A percentile compares a stretch with the other conserved stretches of the same genome.
Conservation (phyloP, 371 early-diverging fungal genomes). For the Actinomucor elegans region DNA sequence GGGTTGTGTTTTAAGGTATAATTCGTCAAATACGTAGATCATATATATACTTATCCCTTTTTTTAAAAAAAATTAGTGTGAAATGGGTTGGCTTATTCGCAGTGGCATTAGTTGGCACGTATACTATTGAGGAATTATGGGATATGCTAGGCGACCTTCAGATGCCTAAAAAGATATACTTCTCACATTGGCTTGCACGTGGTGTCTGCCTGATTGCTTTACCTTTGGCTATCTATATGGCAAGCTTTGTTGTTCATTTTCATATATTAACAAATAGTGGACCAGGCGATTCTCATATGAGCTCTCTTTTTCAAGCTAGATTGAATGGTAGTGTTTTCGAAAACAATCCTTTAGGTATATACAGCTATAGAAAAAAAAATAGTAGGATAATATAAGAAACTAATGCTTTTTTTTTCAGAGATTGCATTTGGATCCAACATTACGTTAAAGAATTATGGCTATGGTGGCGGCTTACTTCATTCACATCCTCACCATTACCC, state of each 20-base stretch:
- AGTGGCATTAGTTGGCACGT: constrained; percentile 92
- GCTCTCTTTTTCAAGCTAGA: constrained; percentile 94
- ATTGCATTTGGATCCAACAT: constrained; percentile 91
- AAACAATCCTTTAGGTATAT: constrained; percentile 78
- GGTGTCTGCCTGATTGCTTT: constrained; percentile 80
- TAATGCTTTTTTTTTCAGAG: constrained; percentile 52
- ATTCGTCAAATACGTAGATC: too few relatives aligned
- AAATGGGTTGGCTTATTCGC: constrained; percentile 99
- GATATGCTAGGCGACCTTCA: constrained; percentile 83
- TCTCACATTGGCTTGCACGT: constrained; percentile 79
- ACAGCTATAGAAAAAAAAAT: too few relatives aligned
- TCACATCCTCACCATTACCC: constrained; percentile 96
- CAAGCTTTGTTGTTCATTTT: constrained; percentile 92
- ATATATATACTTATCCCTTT: not conserved
- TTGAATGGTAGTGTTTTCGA: constrained; percentile 81
- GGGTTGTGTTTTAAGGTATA: constrained; percentile 72
- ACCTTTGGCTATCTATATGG: constrained; percentile 87
- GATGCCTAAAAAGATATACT: constrained; percentile 69
- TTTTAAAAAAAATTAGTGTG: constrained; percentile 63
- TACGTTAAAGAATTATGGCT: constrained; percentile 81
- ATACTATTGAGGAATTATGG: constrained; percentile 95
- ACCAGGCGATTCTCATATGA: constrained; percentile 96
- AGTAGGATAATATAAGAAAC: too few relatives aligned
- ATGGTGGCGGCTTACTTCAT: constrained; percentile 95
- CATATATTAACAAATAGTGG: constrained; percentile 84